Base-by-base conservation (phyloP, 768 basidiomycete genomes). In the Kwoniella newhampshirensis region DNA sequence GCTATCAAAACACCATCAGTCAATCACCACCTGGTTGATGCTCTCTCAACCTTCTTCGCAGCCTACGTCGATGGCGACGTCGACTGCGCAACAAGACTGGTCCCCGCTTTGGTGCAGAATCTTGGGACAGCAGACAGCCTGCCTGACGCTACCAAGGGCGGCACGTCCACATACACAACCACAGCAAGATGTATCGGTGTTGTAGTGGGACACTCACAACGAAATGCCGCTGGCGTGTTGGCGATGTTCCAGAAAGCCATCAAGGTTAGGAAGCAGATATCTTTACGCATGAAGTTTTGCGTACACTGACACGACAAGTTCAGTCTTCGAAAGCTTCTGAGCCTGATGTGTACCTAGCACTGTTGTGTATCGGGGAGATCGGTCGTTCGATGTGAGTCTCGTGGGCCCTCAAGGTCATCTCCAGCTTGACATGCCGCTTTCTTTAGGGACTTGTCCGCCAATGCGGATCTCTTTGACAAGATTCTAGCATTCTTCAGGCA, bases 301-400 rank as follows among this genome's bases (percentile, higher is more conserved):
- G 64, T 40, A 57, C 11, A 57, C 37, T 18, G 25, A 58, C 83
- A 81, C 64, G 60, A 42, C 53, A 23, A 23, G 59, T 35, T 3
- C 40, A 71, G 69, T 60, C 66, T 3, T 4, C 32, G 30, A 78
- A 79, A 73, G 82, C 86, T 6, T 84, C 84, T 62, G 77, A 87
- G 17, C 80, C 84, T 1, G 80, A 86, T 37, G 81, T 90, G 6
- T 86, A 91, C 28, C 82, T 99, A 21, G 88, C 90, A 64, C 80
- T 98, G 52, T 80, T 96, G 13, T 87, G 91, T 37, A 81, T 98
- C 47, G 96, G 96, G 44, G 96, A 98, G 75, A 82, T 98, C 37
- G 96, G 94, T 28, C 86, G 93, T 30, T 86, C 86, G 68, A 86
- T 89, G 93, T 96, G 56, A 58, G 84, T 79, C 36, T 0, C 20